Percentiles rank a stretch among this genome's conserved stretches.
phyloP scores from a whole-genome alignment of 1,284 basidiomycete genomes.

The Xanthoconium separans region DNA sequence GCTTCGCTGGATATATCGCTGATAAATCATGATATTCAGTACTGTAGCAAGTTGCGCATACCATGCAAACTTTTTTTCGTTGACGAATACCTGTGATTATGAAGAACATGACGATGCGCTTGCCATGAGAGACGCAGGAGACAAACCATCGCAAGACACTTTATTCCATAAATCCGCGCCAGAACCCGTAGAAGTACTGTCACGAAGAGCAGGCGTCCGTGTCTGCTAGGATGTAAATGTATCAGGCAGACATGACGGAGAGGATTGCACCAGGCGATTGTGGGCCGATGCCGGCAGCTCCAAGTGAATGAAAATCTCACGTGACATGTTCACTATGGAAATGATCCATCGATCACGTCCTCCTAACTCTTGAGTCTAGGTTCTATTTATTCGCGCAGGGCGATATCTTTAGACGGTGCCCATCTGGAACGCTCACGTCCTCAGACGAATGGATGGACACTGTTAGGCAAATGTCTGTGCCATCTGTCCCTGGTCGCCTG shows the following conservation, averaged over 20 bases:
- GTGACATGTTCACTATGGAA: background rate
- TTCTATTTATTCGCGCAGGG: background rate
- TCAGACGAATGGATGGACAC: background rate
- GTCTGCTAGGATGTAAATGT: background rate
- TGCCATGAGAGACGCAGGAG: background rate
- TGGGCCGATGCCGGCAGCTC: too few species aligned
- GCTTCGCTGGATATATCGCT: slow-evolving; percentile 57
- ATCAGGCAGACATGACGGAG: background rate
- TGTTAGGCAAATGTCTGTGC: background rate
- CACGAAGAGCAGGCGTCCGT: background rate
- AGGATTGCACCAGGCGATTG: too few species aligned
- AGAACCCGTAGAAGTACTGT: slow-evolving; percentile 4
- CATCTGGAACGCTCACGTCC: background rate
- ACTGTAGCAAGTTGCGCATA: slow-evolving; percentile 31
- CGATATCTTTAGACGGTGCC: background rate
- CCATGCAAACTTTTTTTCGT: slow-evolving; percentile 85
- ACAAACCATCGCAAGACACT: slow-evolving; percentile 23
- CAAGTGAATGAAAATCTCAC: background rate
- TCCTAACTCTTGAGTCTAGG: background rate
- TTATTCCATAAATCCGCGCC: slow-evolving; percentile 16
- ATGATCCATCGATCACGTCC: too few species aligned
- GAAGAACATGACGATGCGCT: background rate
- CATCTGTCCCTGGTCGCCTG: background rate
- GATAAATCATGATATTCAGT: slow-evolving; percentile 1
- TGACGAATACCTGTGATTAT: slow-evolving; percentile 60